Base-by-base conservation (phyloP, 192 early-diverging fungal genomes). In the Podila epigama region DNA sequence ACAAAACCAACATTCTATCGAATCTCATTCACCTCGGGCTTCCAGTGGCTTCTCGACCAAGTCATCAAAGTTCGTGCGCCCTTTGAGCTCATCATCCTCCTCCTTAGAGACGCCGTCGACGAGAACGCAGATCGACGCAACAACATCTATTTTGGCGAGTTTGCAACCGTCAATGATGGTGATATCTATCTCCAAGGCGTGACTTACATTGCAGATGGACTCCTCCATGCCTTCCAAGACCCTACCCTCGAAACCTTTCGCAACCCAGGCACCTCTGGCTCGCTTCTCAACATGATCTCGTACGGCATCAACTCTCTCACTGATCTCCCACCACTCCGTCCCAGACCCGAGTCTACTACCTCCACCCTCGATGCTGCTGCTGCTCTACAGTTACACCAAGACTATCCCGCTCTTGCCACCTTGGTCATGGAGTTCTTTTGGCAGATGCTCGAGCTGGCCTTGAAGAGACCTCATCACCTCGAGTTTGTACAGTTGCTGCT, bases 391-490 rank as follows among this genome's bases (percentile, higher is more conserved):
- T 28, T 55, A 20, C 59, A 63, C 9, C 70, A 75, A 54, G 72
- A 75, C 20, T 75, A 75, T 11, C 65, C 72, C 0, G 72, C 58
- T 0, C 65, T 75, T 3, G 27, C 72, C 4, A 75, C 72, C 8
- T 58, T 75, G 10, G 72, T 75, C 20, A 67, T 75, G 59, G 72
- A 75, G 44, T 75, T 75, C 40, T 63, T 75, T 18, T 75, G 72
- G 72, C 72, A 75, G 37, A 37, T 75, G 15, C 65, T 75, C 22
- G 64, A 75, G 54, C 40, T 75, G 31, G 72, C 72, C 4, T 41
- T 75, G 55, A 75, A 75, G 60, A 50, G 72, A 9, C 72, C 63
- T 12, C 72, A 75, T 20, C 72, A 75, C 37, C 60, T 75, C 0
- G 72, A 75, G 12, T 75, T 75, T 63, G 65, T 75, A 1, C 72